Base-by-base conservation (phyloP, 2,329 filamentous ascomycete genomes). In the Rutstroemia sp. region DNA sequence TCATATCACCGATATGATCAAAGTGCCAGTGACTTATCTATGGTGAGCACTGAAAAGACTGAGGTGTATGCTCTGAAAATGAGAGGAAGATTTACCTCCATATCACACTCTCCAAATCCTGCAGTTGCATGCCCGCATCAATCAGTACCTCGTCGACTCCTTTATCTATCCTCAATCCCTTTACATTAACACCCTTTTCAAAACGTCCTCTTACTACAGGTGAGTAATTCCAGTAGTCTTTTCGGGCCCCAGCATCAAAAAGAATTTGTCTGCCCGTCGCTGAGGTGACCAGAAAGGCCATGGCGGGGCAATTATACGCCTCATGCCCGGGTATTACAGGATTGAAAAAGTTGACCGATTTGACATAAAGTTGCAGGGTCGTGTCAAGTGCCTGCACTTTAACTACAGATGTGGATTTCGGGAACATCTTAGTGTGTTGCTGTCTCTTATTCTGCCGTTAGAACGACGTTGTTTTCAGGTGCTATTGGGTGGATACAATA, bases 1-100 rank as follows among this genome's bases (percentile, higher is more conserved):
- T 71, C 0, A 73, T 70, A 54, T 81, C 75, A 0, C 79, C 80
- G 7, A 73, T 75, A 55, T 82, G 80, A 62, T 82, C 79, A 65
- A 71, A 76, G 58, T 77, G 74, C 68, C 72, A 76, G 59, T 79
- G 76, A 48, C 73, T 74, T 19, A 10, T 19, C 1, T 49, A 19
- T 42, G 8, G 39, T 42, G 39, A 42, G 39, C 4, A n/a, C 16
- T 12, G 17, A 2, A 19, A 12, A 34, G 1, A 10, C 30, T 34
- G 30, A 34, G 16, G 39, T 42, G n/a, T n/a, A 42, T 42, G 16
- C 39, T 34, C 30, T 34, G 10, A 19, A 19, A 42, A 17, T 2
- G 16, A 19, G 39, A 42, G 9, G 6, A 17, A 17, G n/a, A 17
- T 19, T 42, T 42, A 42, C 39, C 58, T 61, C 61, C 60, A 63